phyloP scores from a whole-genome alignment of 2,329 filamentous ascomycete genomes.

The Fusarium sp. region DNA sequence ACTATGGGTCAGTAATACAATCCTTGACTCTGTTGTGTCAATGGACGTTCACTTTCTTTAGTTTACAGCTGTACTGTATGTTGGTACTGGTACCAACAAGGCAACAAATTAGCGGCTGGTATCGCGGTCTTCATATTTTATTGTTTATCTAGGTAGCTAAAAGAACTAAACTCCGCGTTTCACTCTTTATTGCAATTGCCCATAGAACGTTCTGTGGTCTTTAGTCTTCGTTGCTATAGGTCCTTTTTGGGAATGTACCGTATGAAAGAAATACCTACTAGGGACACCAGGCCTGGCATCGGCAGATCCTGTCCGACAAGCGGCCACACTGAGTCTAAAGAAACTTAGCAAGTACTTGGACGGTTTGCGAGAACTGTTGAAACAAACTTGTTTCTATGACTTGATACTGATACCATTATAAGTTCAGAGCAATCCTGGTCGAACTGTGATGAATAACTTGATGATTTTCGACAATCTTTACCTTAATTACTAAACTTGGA shows the following conservation, averaged over 20 bases:
- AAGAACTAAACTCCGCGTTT: background rate
- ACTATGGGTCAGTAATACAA: background rate
- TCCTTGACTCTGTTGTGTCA: background rate
- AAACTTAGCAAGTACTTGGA: background rate
- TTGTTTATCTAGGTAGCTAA: background rate
- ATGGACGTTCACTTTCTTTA: background rate
- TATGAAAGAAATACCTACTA: background rate
- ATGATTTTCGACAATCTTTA: background rate
- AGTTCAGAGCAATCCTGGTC: background rate
- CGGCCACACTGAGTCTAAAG: background rate
- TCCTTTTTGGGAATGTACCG: background rate
- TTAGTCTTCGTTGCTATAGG: background rate
- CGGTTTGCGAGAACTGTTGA: background rate
- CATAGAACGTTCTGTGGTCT: background rate
- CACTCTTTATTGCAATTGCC: background rate
- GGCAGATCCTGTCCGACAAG: background rate
- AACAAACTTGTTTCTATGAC: background rate
- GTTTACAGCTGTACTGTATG: background rate
- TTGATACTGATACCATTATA: background rate
- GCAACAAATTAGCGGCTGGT: background rate
- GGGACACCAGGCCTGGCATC: background rate
- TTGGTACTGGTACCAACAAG: slow-evolving; percentile 6
- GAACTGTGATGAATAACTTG: background rate
- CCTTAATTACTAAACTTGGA: background rate
- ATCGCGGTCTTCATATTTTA: slow-evolving; percentile 1